Base-by-base conservation (phyloP, 352 stramenopile genomes). In the Phytophthora syringae region DNA sequence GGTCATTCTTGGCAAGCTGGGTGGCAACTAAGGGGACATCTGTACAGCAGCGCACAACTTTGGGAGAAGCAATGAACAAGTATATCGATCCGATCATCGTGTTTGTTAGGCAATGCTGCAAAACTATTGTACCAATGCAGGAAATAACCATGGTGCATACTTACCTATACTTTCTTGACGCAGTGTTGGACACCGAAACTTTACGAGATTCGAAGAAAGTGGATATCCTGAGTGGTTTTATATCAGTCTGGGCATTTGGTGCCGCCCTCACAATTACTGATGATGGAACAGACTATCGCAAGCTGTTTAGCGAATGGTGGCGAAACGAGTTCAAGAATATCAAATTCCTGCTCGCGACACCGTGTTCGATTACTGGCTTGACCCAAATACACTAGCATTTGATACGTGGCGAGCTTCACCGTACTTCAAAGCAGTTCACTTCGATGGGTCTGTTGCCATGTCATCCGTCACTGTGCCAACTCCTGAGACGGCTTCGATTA, bases 311-410 rank as follows among this genome's bases (percentile, higher is more conserved):
- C 42, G 93, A 98, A 59, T 99, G 89, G 89, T 99, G 95, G 95
- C 78, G 90, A 27, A 64, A 70, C 18, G 88, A 98, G 53, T 99
- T 97, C 71, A 98, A 98, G 65, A 83, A 87, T 34, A 82, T 99
- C 60, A 98, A 98, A 70, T 89, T 98, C 36, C 95, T n/a, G 85
- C 80, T 25, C 88, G 87, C 40, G 87, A 98, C 52, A 98, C 94
- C 0, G 90, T 99, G 1, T 99, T 99, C 53, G 96, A 99, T 72
- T 99, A 99, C 69, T 99, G 90, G 84, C 79, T 98, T 21, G 95
- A 99, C 52, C 87, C 92, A 0, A 89, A 79, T 21, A 89, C 86
- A 2, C 75, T 97, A 43, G 67, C 70, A 5, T 98, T 98, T 62
- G 95, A 99, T 39, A 89, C 87, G 16, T 99, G 96, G 96, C 88